Conservation (phyloP, 805 yeast genomes). For the Saccharomycopsis olivae region DNA sequence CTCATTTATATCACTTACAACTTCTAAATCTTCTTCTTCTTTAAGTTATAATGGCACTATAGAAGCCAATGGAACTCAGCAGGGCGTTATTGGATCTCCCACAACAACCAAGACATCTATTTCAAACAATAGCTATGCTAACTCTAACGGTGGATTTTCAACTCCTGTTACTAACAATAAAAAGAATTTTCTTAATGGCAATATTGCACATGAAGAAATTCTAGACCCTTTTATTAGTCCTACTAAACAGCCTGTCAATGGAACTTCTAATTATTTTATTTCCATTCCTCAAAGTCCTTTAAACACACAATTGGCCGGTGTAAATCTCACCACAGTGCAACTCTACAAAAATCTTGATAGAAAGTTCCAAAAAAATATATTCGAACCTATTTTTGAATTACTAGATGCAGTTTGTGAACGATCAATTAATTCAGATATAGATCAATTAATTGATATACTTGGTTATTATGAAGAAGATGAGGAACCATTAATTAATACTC, state of each 20-base stretch:
- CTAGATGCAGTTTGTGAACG: neutral
- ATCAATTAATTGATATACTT: neutral
- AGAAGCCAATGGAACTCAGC: too few species aligned
- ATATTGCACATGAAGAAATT: neutral
- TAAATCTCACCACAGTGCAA: slow-evolving; percentile 1
- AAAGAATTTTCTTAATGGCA: neutral
- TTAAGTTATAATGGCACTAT: neutral
- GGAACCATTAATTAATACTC: too few species aligned
- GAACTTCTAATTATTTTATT: too few species aligned
- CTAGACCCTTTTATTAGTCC: too few species aligned
- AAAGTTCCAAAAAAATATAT: slow-evolving; percentile 1
- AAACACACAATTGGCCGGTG: neutral
- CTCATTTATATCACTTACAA: neutral
- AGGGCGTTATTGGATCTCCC: neutral
- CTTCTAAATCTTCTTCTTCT: neutral
- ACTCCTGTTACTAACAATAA: neutral
- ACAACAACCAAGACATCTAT: slow-evolving; percentile 1
- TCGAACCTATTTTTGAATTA: slow-evolving; percentile 6
- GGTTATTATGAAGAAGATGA: neutral
- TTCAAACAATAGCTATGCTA: neutral
- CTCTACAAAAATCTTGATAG: slow-evolving; percentile 1
- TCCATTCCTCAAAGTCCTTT: too few species aligned
- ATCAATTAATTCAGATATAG: slow-evolving; percentile 1
- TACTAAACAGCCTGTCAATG: too few species aligned
- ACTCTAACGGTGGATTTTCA: neutral